Evolutionary conservation across 805 yeast genomes (phyloP).

Genomic region (Wickerhamiella azyma): DNA sequence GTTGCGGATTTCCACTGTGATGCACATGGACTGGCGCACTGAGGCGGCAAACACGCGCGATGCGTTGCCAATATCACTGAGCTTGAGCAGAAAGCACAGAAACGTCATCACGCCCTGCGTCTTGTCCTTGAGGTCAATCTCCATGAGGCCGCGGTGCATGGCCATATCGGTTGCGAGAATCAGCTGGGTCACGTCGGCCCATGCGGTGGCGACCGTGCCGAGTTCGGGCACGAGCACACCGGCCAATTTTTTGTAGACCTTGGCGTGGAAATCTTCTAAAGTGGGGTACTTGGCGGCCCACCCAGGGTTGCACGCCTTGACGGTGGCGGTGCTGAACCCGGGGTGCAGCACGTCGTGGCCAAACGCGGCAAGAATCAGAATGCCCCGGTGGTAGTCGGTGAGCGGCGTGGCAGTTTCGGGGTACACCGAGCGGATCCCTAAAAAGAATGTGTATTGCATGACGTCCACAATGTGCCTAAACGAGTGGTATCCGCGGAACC

Average conservation of each 20-base stretch:
- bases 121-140: constrained; percentile 20
- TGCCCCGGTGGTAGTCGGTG: constrained; percentile 35
- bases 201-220: constrained; percentile 9
- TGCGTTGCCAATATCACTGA: constrained; percentile 93
- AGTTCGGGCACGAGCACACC: constrained; percentile 38
- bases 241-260: constrained; percentile 42
- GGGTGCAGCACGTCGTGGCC: constrained; percentile 98
- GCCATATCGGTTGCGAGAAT: constrained; percentile 93
- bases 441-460: constrained; percentile 68
- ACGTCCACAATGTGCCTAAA: constrained; percentile 95
- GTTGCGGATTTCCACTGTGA: constrained; percentile 10
- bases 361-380: constrained; percentile 63
- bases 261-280: constrained; percentile 70
- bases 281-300: constrained; percentile 49
- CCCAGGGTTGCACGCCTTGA: constrained; percentile 46
- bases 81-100: constrained; percentile 64
- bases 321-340: constrained; percentile 73
- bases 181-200: constrained; percentile 24
- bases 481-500: constrained; percentile 81
- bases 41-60: constrained; percentile 45
- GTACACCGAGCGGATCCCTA: constrained; percentile 11
- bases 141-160: constrained; percentile 60
- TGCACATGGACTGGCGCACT: constrained; percentile 8
- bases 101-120: constrained; percentile 8
- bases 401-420: constrained; percentile 2